Conservation (phyloP, 805 yeast genomes). For the Zygotorulaspora florentina region DNA sequence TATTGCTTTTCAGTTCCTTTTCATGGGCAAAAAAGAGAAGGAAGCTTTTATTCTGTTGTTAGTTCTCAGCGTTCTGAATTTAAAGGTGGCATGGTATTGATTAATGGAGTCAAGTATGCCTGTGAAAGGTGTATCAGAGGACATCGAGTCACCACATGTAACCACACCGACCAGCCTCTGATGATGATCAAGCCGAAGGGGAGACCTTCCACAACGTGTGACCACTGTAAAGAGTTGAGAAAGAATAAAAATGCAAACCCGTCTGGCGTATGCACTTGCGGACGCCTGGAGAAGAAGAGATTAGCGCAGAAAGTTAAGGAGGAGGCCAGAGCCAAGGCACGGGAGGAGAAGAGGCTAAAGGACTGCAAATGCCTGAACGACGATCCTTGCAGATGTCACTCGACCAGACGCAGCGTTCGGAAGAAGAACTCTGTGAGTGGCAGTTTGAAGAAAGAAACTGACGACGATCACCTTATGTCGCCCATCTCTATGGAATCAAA, state of each 20-base stretch:
- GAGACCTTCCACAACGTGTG: slow-evolving; percentile 88
- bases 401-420: slow-evolving; percentile 17
- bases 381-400: slow-evolving; percentile 22
- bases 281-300: slow-evolving; percentile 46
- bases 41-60: slow-evolving; percentile 1
- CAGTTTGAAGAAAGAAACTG: slow-evolving; percentile 1
- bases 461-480: slow-evolving; percentile 12
- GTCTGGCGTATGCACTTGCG: slow-evolving; percentile 62
- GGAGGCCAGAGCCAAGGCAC: slow-evolving; percentile 30
- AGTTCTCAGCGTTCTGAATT: background rate
- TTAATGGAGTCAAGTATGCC: slow-evolving; percentile 92
- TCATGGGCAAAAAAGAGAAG: background rate
- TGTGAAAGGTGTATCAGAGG: slow-evolving; percentile 96
- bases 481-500: slow-evolving; percentile 14
- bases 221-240: slow-evolving; percentile 75
- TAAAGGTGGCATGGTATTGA: slow-evolving; percentile 61
- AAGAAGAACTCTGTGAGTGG: slow-evolving; percentile 5
- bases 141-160: slow-evolving; percentile 91
- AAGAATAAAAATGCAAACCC: slow-evolving; percentile 61
- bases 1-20: background rate
- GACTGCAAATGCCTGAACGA: slow-evolving; percentile 35
- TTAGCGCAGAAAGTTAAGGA: slow-evolving; percentile 33
- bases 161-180: slow-evolving; percentile 85
- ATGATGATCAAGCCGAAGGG: slow-evolving; percentile 96
- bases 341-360: slow-evolving; percentile 21